These are phyloP conservation scores for Nitzschia inconspicua DNA, from an alignment of 108 stramenopile species.

Conservation along the genomic window DNA sequence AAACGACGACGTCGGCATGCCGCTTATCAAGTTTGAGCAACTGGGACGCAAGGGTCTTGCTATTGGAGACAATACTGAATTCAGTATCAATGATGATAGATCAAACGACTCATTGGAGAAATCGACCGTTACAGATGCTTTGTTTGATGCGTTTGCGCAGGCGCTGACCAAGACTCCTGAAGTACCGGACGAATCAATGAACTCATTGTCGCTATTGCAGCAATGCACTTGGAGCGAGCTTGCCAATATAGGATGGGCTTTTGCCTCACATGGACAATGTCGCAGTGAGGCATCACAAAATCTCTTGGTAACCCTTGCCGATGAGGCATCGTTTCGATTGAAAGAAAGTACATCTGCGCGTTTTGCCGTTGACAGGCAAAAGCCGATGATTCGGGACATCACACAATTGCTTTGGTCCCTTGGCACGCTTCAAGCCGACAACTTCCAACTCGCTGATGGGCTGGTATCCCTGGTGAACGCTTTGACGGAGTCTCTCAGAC, in stretches of 20 bases:
- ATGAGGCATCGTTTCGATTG: conserved; percentile 36
- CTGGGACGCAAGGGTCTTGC: not conserved
- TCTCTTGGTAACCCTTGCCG: conserved; percentile 47
- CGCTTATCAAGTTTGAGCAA: conserved; percentile 46
- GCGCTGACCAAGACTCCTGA: conserved; percentile 40
- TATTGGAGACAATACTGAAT: not conserved
- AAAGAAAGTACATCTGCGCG: not conserved
- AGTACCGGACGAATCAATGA: conserved; percentile 1
- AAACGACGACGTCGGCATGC: conserved; percentile 2
- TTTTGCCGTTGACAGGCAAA: conserved; percentile 4
- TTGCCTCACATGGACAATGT: conserved; percentile 63
- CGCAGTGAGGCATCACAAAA: conserved; percentile 38
- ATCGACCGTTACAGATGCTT: conserved; percentile 7
- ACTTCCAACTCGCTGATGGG: conserved; percentile 57
- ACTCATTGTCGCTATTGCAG: conserved; percentile 13
- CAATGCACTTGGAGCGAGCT: conserved; percentile 74
- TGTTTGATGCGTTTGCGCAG: conserved; percentile 69
- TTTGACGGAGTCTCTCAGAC: conserved; percentile 40
- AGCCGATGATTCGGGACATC: conserved; percentile 60
- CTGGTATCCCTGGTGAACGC: conserved; percentile 59
- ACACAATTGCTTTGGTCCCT: conserved; percentile 74
- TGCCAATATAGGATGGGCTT: conserved; percentile 80
- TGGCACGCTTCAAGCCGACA: conserved; percentile 71
- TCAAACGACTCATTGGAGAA: not conserved
- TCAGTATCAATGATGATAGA: not conserved